Evolutionary conservation across 331 rosid genomes (phyloP), one percentile per base, ranked within the genome.

Genomic region (Spiraea crenata): DNA sequence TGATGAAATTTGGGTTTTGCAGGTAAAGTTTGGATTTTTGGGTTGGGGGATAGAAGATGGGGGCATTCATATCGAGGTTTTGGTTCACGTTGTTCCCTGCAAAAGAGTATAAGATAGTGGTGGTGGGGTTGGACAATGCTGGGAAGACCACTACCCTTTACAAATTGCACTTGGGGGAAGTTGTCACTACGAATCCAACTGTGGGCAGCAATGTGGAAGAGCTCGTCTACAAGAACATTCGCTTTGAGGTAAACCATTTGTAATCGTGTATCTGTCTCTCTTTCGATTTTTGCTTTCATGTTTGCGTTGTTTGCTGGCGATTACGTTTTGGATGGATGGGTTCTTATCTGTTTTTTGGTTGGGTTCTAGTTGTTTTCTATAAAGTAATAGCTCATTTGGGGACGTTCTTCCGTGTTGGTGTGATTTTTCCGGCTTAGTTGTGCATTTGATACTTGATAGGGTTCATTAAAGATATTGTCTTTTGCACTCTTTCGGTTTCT

Each of bases 201-300:
- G 99, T 93, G 31, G 99, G 99, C 19, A 93, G 99, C 85, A 93
- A 93, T 78, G 96, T 93, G 3, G 99, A 93, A 74, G 99, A 93
- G 79, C 96, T 93, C 11, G 97, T 93, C 47, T 93, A 93, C 72
- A 93, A 93, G 83, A 93, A 93, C 76, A 93, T 93, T 60, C 90
- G 97, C 55, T 93, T 93, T n/a, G 99, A 93, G 99, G 99, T 89
- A 50, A 71, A 7, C 38, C 39, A 37, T 62, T 14, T 7, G 5
- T n/a, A 31, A 9, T n/a, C 19, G 13, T 5, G 11, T 63, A 44
- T 63, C 16, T 15, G 3, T 12, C 52, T 13, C 11, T 47, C 37
- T 6, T 52, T 38, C 8, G 57, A 16, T 46, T 42, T 41, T 3
- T 44, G 19, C 10, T 55, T 5, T 55, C 20, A 6, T 49, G 0